Evolutionary conservation across 768 basidiomycete species (phyloP).

Genomic region (Tylopilus balloui): DNA sequence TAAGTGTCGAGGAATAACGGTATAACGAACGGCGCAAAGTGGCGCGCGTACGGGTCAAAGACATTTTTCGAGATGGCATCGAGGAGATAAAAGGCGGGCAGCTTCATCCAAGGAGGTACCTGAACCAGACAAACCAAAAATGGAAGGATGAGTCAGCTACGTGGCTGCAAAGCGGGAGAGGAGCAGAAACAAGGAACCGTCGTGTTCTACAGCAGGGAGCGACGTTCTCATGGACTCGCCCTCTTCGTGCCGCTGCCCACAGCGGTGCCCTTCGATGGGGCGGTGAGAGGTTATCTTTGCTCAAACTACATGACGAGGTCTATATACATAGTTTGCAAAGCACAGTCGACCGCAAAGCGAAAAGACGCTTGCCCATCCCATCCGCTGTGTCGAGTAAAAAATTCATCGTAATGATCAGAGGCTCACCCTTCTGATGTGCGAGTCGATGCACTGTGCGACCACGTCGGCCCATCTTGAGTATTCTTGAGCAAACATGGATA

Average conservation of each 20-base stretch:
- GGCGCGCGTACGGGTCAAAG: constrained; percentile 84
- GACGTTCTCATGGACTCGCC: constrained; percentile 37
- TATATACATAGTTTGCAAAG: constrained; percentile 42
- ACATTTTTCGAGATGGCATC: constrained; percentile 98
- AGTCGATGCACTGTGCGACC: constrained; percentile 76
- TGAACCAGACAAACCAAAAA: constrained; percentile 37
- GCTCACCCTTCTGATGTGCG: constrained; percentile 90
- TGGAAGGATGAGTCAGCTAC: constrained; percentile 64
- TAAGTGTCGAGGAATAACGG: constrained; percentile 87
- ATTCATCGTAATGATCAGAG: constrained; percentile 18
- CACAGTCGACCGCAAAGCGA: constrained; percentile 24
- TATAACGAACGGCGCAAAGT: constrained; percentile 79
- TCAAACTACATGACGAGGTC: constrained; percentile 40
- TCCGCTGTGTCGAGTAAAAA: constrained; percentile 27
- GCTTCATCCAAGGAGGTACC: constrained; percentile 87
- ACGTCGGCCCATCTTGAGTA: constrained; percentile 73
- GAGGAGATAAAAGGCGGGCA: constrained; percentile 91
- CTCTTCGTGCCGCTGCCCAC: constrained; percentile 31
- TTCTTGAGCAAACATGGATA: constrained; percentile 92
- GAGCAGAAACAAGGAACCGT: constrained; percentile 30
- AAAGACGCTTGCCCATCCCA: constrained; percentile 24
- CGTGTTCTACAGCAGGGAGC: constrained; percentile 21
- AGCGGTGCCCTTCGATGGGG: constrained; percentile 32
- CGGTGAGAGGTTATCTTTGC: constrained; percentile 37
- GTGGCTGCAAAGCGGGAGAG: constrained; percentile 17